Conservation (phyloP, 2,329 filamentous ascomycete species). For the Oidium heveae region DNA sequence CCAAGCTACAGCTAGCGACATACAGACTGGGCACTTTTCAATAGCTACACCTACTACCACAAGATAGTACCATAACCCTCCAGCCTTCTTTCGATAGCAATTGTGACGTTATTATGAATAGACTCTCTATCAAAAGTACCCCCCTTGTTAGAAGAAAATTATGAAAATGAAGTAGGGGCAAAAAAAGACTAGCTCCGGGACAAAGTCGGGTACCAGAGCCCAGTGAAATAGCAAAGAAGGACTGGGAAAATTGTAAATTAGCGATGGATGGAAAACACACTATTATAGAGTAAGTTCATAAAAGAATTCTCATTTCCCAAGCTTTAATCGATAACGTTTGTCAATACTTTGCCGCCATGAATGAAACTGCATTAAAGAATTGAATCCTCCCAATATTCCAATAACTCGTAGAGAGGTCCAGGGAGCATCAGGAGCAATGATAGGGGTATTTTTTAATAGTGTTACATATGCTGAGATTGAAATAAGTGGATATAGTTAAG, state of each 20-base stretch:
- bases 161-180: neutral
- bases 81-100: neutral
- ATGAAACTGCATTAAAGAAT: neutral
- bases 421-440: neutral
- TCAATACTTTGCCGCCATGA: neutral
- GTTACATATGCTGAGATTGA: neutral
- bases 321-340: neutral
- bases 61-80: no score
- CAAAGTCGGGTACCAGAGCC: neutral
- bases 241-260: neutral
- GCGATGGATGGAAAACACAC: neutral
- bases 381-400: neutral
- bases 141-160: neutral
- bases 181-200: neutral
- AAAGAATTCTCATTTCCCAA: neutral
- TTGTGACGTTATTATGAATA: neutral
- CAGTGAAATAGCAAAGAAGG: neutral
- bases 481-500: neutral
- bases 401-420: neutral
- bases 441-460: neutral
- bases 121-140: neutral
- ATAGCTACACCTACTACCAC: no score
- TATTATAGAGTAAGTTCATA: neutral
- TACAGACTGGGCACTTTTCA: no score
- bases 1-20: no score